Evolutionary conservation across 1,139 yeast species (phyloP).

Genomic region (Torulaspora globosa): DNA sequence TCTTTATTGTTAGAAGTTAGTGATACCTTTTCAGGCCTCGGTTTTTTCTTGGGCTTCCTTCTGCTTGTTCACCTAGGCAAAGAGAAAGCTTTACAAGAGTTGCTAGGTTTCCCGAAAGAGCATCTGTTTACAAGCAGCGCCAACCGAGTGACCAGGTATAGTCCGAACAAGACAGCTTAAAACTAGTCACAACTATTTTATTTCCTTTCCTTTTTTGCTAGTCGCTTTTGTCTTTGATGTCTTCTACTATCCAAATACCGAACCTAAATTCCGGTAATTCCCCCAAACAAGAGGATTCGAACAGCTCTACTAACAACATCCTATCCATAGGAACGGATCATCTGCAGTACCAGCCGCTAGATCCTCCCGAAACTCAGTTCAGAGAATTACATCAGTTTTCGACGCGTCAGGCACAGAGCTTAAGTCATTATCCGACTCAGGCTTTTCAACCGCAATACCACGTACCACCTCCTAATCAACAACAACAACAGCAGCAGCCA

Average conservation of each 20-base stretch:
- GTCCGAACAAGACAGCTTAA: no score
- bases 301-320: conserved; percentile 12
- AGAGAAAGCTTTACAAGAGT: not conserved
- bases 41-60: not conserved
- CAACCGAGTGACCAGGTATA: no score
- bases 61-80: conserved; percentile 1
- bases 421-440: conserved; percentile 16
- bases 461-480: conserved; percentile 11
- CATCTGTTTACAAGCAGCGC: conserved; percentile 5
- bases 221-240: conserved; percentile 9
- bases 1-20: not conserved
- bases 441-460: conserved; percentile 14
- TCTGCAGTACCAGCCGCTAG: conserved; percentile 22
- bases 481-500: conserved; percentile 14
- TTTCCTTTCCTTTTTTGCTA: not conserved
- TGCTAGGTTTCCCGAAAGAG: conserved; percentile 10
- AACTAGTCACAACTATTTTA: not conserved
- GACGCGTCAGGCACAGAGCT: conserved; percentile 10
- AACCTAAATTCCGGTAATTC: conserved; percentile 18
- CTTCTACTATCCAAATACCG: conserved; percentile 19
- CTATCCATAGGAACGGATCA: conserved; percentile 20
- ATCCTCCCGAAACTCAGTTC: conserved; percentile 15
- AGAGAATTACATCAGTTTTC: conserved; percentile 12
- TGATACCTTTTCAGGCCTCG: not conserved
- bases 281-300: conserved; percentile 18